Base-by-base conservation (phyloP, 192 early-diverging fungal genomes). In the Kappamyces sp. region DNA sequence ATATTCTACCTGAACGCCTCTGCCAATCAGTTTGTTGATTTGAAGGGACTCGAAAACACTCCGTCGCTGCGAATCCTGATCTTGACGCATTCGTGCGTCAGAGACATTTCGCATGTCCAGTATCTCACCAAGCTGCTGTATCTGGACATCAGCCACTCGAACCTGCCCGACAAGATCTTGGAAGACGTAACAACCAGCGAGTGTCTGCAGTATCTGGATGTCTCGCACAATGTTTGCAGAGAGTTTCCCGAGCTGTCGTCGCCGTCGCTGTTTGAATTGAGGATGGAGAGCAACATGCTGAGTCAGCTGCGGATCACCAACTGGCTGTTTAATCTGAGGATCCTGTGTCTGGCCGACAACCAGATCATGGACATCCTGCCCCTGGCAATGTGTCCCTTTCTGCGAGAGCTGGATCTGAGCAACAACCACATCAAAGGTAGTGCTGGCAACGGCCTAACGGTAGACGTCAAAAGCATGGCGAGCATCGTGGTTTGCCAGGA, bases 311-410 rank as follows among this genome's bases (percentile, higher is more conserved):
- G 47, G 2, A 36, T 40, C 32, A 40, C 31, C 32, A 35, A 40
- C 31, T 57, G 55, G 55, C n/a, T 57, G 38, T 57, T 57, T 41
- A 57, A 57, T n/a, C 36, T 57, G 6, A 3, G 55, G 47, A 44
- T 57, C 7, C 55, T 57, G 5, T 33, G 36, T 40, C 23, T 57
- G 47, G 32, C 41, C 31, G 55, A 57, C 9, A 57, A 57, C 33
- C 38, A 40, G 34, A 57, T 57, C 32, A 35, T 44, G 5, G 55
- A 57, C n/a, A 40, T 57, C 5, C 36, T 23, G n/a, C 55, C 55
- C 5, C 36, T 57, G n/a, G 35, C 55, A 9, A 36, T 41, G 5
- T 9, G 5, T 42, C 55, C 55, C 7, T 57, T 40, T 15, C 33
- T 57, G 5, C 31, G 38, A 41, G 55, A 57, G 33, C 33, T 57